These are phyloP conservation scores for Datura wrightii DNA, from an alignment of 257 asterid genomes.

Conservation along the genomic window DNA sequence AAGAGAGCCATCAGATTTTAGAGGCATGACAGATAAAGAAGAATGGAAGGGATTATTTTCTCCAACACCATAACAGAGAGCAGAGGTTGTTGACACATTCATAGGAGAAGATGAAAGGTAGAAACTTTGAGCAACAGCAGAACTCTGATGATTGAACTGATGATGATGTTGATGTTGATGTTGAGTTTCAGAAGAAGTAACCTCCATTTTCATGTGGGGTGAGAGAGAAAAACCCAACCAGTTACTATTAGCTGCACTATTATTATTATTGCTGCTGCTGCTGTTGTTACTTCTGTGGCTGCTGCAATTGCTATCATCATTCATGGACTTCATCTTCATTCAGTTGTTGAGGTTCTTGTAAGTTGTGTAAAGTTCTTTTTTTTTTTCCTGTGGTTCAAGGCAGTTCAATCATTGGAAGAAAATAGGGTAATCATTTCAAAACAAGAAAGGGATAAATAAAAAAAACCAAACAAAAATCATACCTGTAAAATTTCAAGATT, in stretches of 20 bases:
- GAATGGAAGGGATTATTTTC: conserved; percentile 54
- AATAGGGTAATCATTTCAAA: conserved; percentile 60
- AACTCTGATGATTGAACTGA: conserved; percentile 36
- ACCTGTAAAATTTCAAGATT: conserved; percentile 21
- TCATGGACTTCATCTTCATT: conserved; percentile 57
- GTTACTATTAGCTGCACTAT: conserved; percentile 37
- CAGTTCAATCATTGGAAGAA: conserved; percentile 47
- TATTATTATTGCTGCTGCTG: conserved; percentile 30
- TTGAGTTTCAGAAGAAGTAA: conserved; percentile 44
- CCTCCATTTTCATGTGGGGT: conserved; percentile 75
- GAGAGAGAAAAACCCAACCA: conserved; percentile 92
- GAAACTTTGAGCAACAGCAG: conserved; percentile 46
- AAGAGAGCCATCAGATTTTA: conserved; percentile 86
- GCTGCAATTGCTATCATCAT: conserved; percentile 41
- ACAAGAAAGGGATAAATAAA: neutral
- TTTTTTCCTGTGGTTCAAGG: conserved; percentile 45
- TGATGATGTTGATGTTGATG: conserved; percentile 29
- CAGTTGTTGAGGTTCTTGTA: conserved; percentile 23
- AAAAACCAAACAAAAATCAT: neutral
- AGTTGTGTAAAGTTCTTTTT: neutral
- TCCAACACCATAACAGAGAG: conserved; percentile 43
- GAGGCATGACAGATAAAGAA: conserved; percentile 70
- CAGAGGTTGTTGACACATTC: conserved; percentile 34
- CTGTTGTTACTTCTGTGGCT: neutral
- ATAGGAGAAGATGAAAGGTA: conserved; percentile 45